These are phyloP conservation scores for Buddleja alternifolia DNA, from an alignment of 257 asterid genomes.

Conservation along the genomic window DNA sequence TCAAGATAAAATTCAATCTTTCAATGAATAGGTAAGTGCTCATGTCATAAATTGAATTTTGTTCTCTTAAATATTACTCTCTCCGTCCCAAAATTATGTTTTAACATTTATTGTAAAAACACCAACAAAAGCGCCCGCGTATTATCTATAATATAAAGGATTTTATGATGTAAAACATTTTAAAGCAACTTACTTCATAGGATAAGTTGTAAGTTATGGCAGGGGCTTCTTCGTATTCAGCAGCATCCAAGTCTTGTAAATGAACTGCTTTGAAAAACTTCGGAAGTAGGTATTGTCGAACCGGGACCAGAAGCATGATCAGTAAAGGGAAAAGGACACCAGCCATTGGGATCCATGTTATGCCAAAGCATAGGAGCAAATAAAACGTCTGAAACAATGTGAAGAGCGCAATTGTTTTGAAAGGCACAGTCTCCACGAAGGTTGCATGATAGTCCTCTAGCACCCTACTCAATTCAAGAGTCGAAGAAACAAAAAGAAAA, in stretches of 20 bases:
- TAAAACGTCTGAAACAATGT: slow-evolving; percentile 84
- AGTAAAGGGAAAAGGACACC: slow-evolving; percentile 90
- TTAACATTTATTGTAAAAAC: neutral
- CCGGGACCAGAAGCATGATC: slow-evolving; percentile 95
- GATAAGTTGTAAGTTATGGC: slow-evolving; percentile 64
- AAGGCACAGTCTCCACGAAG: slow-evolving; percentile 92
- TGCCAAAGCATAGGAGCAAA: slow-evolving; percentile 87
- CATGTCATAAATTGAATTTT: too few species aligned
- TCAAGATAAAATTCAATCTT: too few species aligned
- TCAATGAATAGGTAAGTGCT: too few species aligned
- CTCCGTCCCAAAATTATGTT: neutral
- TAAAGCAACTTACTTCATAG: slow-evolving; percentile 56
- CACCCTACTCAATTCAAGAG: slow-evolving; percentile 52
- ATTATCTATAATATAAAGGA: neutral
- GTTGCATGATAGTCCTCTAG: slow-evolving; percentile 81
- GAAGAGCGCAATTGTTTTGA: slow-evolving; percentile 81
- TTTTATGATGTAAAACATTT: neutral
- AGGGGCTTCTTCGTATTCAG: slow-evolving; percentile 95
- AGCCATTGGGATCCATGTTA: slow-evolving; percentile 97
- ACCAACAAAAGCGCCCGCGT: neutral
- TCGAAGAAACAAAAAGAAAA: slow-evolving; percentile 3
- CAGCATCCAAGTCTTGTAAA: slow-evolving; percentile 91
- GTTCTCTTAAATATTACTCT: neutral
- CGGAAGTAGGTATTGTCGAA: slow-evolving; percentile 84
- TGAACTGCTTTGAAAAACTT: slow-evolving; percentile 86